These are phyloP conservation scores for Ogataea glucozyma DNA, from an alignment of 805 yeast genomes.

Conservation along the genomic window DNA sequence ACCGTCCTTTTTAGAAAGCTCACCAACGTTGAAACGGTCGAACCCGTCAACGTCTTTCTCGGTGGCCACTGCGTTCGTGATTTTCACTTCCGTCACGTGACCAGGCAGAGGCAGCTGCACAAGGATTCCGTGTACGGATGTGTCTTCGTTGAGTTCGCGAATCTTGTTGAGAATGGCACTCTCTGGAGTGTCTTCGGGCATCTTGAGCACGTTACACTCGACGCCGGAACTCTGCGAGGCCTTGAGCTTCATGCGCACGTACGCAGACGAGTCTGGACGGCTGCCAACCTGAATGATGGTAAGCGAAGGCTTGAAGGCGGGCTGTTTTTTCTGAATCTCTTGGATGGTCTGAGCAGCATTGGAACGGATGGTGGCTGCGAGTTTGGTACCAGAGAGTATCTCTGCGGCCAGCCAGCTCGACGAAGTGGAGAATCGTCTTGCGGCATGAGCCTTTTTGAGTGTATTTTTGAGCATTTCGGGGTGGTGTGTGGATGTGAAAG, in stretches of 20 bases:
- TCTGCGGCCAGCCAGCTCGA: constrained; percentile 27
- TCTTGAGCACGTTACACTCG: constrained; percentile 56
- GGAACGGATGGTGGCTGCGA: constrained; percentile 46
- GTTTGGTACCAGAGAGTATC: constrained; percentile 47
- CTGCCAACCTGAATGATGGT: constrained; percentile 76
- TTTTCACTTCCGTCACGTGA: constrained; percentile 64
- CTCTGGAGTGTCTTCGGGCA: constrained; percentile 59
- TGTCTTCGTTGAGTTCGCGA: constrained; percentile 55
- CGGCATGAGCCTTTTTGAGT: constrained; percentile 4
- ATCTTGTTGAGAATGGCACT: constrained; percentile 55
- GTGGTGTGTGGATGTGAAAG: neutral
- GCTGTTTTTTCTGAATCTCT: constrained; percentile 43
- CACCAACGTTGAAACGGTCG: constrained; percentile 76
- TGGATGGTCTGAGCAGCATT: constrained; percentile 44
- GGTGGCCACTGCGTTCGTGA: constrained; percentile 66
- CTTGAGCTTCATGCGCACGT: constrained; percentile 76
- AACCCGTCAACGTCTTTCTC: constrained; percentile 84
- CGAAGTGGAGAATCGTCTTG: constrained; percentile 22
- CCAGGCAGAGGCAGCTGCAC: constrained; percentile 77
- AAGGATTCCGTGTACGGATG: constrained; percentile 66
- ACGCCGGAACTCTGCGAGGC: constrained; percentile 75
- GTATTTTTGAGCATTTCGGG: constrained; percentile 14
- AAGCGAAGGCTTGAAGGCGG: constrained; percentile 63
- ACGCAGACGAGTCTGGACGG: constrained; percentile 78
- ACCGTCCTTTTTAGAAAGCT: constrained; percentile 72